phyloP scores from a whole-genome alignment of 202 grass and related monocot species.

The Setaria viridis region DNA sequence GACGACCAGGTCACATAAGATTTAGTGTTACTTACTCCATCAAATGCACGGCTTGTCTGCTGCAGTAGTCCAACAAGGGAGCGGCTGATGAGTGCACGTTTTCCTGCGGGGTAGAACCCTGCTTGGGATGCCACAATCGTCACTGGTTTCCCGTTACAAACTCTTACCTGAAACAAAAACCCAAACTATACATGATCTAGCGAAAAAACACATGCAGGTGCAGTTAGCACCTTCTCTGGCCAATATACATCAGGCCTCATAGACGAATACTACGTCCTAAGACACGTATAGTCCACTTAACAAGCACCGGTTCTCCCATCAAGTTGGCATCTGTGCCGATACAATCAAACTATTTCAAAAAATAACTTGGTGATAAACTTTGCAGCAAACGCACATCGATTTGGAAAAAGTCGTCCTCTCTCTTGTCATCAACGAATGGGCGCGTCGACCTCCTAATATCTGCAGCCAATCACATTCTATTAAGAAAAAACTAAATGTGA shows the following conservation, averaged over 20 bases:
- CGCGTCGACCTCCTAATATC: constrained; percentile 80
- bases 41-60: constrained; percentile 84
- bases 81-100: constrained; percentile 65
- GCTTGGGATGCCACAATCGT: constrained; percentile 74
- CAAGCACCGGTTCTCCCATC: constrained; percentile 11
- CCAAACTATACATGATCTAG: constrained; percentile 29
- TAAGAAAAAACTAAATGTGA: background rate
- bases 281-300: background rate
- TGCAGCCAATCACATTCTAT: constrained; percentile 49
- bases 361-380: background rate
- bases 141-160: constrained; percentile 87
- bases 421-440: constrained; percentile 83
- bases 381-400: constrained; percentile 77
- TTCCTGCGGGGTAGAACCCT: constrained; percentile 91
- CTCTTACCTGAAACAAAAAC: constrained; percentile 61
- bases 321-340: background rate
- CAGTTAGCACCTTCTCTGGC: constrained; percentile 10
- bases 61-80: constrained; percentile 82
- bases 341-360: background rate
- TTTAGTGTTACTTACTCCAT: constrained; percentile 66
- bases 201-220: background rate
- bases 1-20: constrained; percentile 5
- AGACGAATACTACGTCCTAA: background rate
- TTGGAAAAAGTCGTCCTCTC: constrained; percentile 88
- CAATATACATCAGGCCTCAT: constrained; percentile 3